Conservation (phyloP, 257 asterid genomes). For the Oldenlandia corymbosa region DNA sequence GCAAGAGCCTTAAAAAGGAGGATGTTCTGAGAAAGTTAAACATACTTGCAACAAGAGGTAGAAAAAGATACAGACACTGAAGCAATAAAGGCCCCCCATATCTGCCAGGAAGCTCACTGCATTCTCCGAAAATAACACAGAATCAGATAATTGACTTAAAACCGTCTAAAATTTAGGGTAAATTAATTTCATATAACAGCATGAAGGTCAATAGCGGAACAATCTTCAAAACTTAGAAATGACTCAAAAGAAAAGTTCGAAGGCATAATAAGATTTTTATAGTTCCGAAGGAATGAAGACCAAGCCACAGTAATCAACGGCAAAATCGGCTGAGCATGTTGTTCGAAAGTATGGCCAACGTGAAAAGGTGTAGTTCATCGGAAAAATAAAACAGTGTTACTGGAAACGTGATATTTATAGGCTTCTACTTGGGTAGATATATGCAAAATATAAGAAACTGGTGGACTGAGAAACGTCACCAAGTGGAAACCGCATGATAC, state of each 20-base stretch:
- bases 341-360: background rate
- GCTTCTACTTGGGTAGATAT: background rate
- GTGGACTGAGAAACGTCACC: slow-evolving; percentile 1
- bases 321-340: background rate
- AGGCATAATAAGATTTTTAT: background rate
- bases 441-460: background rate
- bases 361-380: background rate
- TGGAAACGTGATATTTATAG: background rate
- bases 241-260: background rate
- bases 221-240: background rate
- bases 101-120: slow-evolving; percentile 99
- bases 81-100: slow-evolving; percentile 93
- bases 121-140: slow-evolving; percentile 42
- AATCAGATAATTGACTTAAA: slow-evolving; percentile 24
- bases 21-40: slow-evolving; percentile 21
- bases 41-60: slow-evolving; percentile 82
- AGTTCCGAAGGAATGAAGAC: no score
- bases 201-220: background rate
- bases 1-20: background rate
- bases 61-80: slow-evolving; percentile 82
- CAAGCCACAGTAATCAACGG: no score
- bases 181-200: slow-evolving; percentile 3
- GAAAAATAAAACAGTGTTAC: background rate
- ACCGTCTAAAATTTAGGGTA: background rate
- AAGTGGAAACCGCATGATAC: background rate